phyloP scores from a whole-genome alignment of 2,329 filamentous ascomycete genomes.

The Fusarium pseudocircinatum region DNA sequence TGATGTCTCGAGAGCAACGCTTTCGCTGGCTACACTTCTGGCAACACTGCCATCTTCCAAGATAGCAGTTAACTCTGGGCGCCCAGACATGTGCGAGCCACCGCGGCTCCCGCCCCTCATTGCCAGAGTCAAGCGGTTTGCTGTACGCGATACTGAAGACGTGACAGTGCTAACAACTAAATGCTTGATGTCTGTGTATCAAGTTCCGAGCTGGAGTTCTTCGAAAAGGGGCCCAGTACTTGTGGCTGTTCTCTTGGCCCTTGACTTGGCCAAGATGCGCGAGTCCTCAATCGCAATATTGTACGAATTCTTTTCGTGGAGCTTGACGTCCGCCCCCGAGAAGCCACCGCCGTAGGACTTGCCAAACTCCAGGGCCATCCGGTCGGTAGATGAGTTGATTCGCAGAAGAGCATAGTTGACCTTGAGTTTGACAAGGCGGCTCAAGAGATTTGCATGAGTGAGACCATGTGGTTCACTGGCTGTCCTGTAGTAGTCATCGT shows the following conservation, averaged over 20 bases:
- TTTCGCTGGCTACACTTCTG: neutral
- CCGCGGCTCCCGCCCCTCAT: neutral
- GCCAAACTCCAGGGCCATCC: neutral
- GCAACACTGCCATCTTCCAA: conserved; percentile 1
- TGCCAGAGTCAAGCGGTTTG: neutral
- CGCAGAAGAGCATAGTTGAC: conserved; percentile 21
- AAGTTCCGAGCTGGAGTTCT: conserved; percentile 4
- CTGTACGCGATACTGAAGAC: conserved; percentile 21
- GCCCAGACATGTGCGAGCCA: neutral
- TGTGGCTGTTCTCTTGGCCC: neutral
- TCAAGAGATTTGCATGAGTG: neutral
- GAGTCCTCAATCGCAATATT: neutral
- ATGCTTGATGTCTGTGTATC: conserved; percentile 6
- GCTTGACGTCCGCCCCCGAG: neutral
- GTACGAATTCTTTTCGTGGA: neutral
- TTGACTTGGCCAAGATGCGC: neutral
- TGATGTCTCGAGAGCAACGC: neutral
- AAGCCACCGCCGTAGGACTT: neutral
- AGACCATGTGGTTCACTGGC: neutral
- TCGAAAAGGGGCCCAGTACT: conserved; percentile 9
- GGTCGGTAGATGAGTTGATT: neutral
- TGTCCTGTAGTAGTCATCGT: conserved; percentile 3
- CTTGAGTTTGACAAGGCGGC: neutral
- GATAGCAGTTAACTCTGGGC: neutral
- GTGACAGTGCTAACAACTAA: conserved; percentile 24